Percentiles rank a stretch among this genome's conserved stretches.
These are phyloP conservation scores for Botryotinia globosa DNA, from an alignment of 2,329 filamentous ascomycete genomes.

Conservation along the genomic window DNA sequence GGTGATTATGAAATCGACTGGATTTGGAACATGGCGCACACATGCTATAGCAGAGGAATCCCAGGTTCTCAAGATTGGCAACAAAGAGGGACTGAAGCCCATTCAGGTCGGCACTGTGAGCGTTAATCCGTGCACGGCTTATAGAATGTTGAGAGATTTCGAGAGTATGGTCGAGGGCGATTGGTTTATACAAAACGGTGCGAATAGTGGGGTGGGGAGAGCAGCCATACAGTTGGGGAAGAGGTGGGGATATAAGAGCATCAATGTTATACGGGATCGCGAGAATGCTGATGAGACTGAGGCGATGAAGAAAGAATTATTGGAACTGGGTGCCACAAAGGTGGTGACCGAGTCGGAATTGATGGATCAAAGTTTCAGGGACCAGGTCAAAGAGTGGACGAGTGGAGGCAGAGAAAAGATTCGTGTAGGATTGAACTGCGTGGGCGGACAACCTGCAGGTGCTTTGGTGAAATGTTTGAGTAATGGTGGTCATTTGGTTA, in stretches of 20 bases:
- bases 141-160: constrained; percentile 87
- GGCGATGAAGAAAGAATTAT: constrained; percentile 58
- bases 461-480: constrained; percentile 72
- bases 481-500: constrained; percentile 72
- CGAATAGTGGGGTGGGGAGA: constrained; percentile 88
- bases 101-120: constrained; percentile 83
- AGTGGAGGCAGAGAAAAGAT: constrained; percentile 68
- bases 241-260: constrained; percentile 84
- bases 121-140: constrained; percentile 93
- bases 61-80: constrained; percentile 65
- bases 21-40: constrained; percentile 92
- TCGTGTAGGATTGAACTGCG: constrained; percentile 83
- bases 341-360: constrained; percentile 51
- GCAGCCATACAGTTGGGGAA: constrained; percentile 84
- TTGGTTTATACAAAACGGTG: constrained; percentile 97
- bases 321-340: constrained; percentile 53
- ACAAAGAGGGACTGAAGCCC: constrained; percentile 67
- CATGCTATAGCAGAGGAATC: constrained; percentile 68
- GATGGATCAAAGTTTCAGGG: constrained; percentile 44
- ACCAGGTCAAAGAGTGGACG: constrained; percentile 59
- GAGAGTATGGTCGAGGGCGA: constrained; percentile 65
- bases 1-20: constrained; percentile 82
- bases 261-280: constrained; percentile 82
- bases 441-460: constrained; percentile 82
- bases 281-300: constrained; percentile 62